phyloP scores from a whole-genome alignment of 306 rosid genomes.

The Potentilla sterilis region DNA sequence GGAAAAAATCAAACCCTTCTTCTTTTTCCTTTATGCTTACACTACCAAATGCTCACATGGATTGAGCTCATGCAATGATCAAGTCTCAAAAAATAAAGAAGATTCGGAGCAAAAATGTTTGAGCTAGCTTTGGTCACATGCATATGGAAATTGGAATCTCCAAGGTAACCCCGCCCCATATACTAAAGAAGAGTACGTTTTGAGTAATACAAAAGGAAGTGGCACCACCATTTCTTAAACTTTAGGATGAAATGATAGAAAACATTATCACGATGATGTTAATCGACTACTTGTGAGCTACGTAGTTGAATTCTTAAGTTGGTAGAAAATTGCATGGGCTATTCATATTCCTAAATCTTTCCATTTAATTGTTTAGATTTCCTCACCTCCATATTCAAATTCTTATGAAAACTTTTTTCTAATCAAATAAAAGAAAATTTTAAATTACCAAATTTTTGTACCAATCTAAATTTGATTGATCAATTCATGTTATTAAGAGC shows the following conservation, averaged over 20 bases:
- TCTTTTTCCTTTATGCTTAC: not conserved
- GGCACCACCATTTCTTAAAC: not conserved
- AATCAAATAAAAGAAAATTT: no score
- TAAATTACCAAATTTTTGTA: no score
- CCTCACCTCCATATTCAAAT: not conserved
- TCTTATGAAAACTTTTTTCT: not conserved
- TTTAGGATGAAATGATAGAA: not conserved
- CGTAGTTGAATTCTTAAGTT: not conserved
- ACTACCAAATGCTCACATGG: slow-evolving; percentile 39
- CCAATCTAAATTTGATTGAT: no score
- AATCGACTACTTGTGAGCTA: not conserved
- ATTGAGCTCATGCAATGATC: slow-evolving; percentile 48
- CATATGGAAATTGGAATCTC: slow-evolving; percentile 19
- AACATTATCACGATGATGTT: not conserved
- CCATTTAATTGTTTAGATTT: not conserved
- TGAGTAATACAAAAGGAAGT: not conserved
- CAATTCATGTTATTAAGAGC: no score
- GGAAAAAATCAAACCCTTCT: not conserved
- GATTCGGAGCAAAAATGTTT: slow-evolving; percentile 28
- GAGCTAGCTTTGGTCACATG: slow-evolving; percentile 26
- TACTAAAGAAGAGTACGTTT: not conserved
- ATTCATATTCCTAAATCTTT: not conserved
- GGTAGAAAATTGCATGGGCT: not conserved
- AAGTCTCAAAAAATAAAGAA: slow-evolving; percentile 22
- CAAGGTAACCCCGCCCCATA: not conserved